Evolutionary conservation across 1,284 basidiomycete genomes (phyloP), one percentile per base, ranked within the genome.

Genomic region (Ustilago xerochloae): DNA sequence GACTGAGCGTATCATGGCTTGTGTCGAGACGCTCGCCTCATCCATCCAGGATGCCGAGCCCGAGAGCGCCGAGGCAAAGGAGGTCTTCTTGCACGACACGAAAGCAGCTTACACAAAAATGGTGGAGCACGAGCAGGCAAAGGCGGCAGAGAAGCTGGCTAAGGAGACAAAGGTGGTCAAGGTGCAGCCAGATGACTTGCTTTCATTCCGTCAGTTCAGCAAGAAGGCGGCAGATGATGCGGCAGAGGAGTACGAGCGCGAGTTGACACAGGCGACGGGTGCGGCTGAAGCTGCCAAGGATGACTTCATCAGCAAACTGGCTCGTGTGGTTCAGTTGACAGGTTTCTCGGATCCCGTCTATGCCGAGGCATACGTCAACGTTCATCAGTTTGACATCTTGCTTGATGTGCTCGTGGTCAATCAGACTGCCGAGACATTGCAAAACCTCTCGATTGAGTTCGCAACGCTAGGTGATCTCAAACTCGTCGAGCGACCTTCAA

Each of bases 261-360:
- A 99, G 82, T 87, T 98, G 47, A 92, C 91, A 28, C 90, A 92
- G 51, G 97, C 96, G 4, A 98, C 95, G 2, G 96, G 96, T 20
- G 87, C 91, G 3, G 88, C 88, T 5, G 93, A 95, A 72, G 73
- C 77, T 10, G 87, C 90, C 15, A 90, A 91, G 57, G 95, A 97
- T 86, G 96, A 98, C 87, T 95, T 99, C 84, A 91, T 97, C 84
- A 97, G 94, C 16, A 97, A 97, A 85, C 88, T 99, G 41, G 94
- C 91, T 80, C 90, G 93, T 41, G 97, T 99, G 71, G 92, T 95
- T 10, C 96, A 99, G 85, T 90, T 99, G 41, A 99, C 97, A 46
- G 94, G 95, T 30, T 99, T 99, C 88, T 98, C 95, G 24, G 97
- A 99, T 84, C 93, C 96, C 1, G 94, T 99, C 64, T 99, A 99